These are phyloP conservation scores for Phaffomyces opuntiae DNA, from an alignment of 805 yeast genomes.

Conservation along the genomic window DNA sequence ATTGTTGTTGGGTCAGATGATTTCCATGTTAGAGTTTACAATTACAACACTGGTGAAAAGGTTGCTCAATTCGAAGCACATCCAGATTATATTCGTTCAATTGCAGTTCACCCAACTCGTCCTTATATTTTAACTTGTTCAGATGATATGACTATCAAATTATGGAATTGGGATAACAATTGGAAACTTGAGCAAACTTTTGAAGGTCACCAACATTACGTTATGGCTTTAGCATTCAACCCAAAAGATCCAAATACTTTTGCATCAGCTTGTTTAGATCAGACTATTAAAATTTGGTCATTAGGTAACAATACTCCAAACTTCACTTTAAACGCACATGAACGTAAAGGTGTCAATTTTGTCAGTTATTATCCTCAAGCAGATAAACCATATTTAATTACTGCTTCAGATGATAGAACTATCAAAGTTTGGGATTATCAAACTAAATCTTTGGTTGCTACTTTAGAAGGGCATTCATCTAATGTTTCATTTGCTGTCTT, in stretches of 20 bases:
- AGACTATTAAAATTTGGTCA: slow-evolving; percentile 96
- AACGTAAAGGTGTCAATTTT: slow-evolving; percentile 87
- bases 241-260: slow-evolving; percentile 97
- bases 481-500: slow-evolving; percentile 95
- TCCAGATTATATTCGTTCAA: slow-evolving; percentile 90
- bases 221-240: slow-evolving; percentile 90
- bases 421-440: slow-evolving; percentile 95
- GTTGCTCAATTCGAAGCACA: slow-evolving; percentile 95
- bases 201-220: slow-evolving; percentile 94
- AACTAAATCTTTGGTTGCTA: slow-evolving; percentile 91
- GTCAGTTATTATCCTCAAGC: slow-evolving; percentile 96
- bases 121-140: slow-evolving; percentile 84
- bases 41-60: slow-evolving; percentile 93
- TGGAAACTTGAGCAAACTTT: slow-evolving; percentile 89
- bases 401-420: slow-evolving; percentile 86
- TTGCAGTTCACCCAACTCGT: slow-evolving; percentile 91
- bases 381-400: slow-evolving; percentile 92
- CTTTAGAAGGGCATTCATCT: slow-evolving; percentile 86
- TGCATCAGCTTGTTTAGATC: slow-evolving; percentile 94
- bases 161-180: slow-evolving; percentile 96
- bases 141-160: slow-evolving; percentile 85
- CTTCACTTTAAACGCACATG: slow-evolving; percentile 87
- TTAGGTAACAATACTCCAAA: slow-evolving; percentile 82
- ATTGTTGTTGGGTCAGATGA: slow-evolving; percentile 94
- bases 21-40: slow-evolving; percentile 87